Evolutionary conservation across 1,284 basidiomycete genomes (phyloP).

Genomic region (Ganoderma leucocontextum): DNA sequence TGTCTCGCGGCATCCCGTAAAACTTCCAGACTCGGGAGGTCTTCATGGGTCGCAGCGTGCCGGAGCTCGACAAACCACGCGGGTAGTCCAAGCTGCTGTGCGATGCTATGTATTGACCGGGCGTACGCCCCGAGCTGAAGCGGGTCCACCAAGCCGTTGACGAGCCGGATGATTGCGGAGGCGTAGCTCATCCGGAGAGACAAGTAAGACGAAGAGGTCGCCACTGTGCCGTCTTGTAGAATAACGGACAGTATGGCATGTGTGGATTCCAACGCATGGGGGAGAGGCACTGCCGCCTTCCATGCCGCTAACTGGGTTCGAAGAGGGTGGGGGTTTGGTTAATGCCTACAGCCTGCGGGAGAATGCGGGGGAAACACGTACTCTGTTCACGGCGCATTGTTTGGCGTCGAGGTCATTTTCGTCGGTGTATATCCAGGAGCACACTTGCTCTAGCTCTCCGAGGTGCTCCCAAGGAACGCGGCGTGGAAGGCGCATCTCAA

Average conservation of each 20-base stretch:
- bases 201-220: slow-evolving; percentile 49
- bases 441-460: slow-evolving; percentile 83
- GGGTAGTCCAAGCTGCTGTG: slow-evolving; percentile 87
- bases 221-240: slow-evolving; percentile 52
- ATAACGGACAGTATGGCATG: slow-evolving; percentile 74
- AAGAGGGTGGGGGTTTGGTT: slow-evolving; percentile 12
- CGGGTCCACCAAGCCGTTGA: slow-evolving; percentile 96
- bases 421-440: slow-evolving; percentile 81
- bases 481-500: slow-evolving; percentile 77
- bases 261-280: slow-evolving; percentile 77
- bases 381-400: slow-evolving; percentile 73
- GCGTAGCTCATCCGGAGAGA: slow-evolving; percentile 74
- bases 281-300: slow-evolving; percentile 74
- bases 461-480: slow-evolving; percentile 85
- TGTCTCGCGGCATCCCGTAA: slow-evolving; percentile 81
- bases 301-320: slow-evolving; percentile 74
- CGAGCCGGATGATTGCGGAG: slow-evolving; percentile 85
- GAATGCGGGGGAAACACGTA: slow-evolving; percentile 45
- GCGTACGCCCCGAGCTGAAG: slow-evolving; percentile 90
- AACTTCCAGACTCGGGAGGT: slow-evolving; percentile 86
- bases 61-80: slow-evolving; percentile 93
- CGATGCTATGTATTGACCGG: slow-evolving; percentile 89
- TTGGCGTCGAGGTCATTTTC: slow-evolving; percentile 66
- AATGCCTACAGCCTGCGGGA: slow-evolving; percentile 16
- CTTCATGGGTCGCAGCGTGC: slow-evolving; percentile 96